Base-by-base conservation (phyloP, 1,139 yeast genomes). In the Yamadazyma taylorii region DNA sequence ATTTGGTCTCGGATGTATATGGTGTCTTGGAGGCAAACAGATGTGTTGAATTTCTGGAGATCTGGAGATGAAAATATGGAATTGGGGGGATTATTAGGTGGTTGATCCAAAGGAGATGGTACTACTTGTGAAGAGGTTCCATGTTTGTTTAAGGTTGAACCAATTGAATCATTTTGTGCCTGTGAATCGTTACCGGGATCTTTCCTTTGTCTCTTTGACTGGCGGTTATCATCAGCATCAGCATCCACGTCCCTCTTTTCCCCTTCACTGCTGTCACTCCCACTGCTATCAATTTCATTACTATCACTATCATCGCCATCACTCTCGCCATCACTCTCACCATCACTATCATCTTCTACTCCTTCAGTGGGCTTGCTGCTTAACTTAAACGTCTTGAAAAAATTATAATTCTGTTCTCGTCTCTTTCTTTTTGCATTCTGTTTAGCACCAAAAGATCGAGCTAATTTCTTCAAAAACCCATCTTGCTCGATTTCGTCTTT, bases 401-500 rank as follows among this genome's bases (percentile, higher is more conserved):
- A 40, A 7, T 36, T 32, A 27, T 37, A 28, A 26, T 36, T 33
- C 22, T 33, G 30, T 15, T 40, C 33, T 12, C 16, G 12, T 6
- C 28, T 35, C 11, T 39, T 37, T 23, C 33, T 22, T 13, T 29
- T 29, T 4, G 21, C 24, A 8, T 9, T 22, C 10, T 31, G 24
- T 23, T 31, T 31, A n/a, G 30, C 30, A 8, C 21, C 21, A 15
- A 31, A 23, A 13, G 10, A 22, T 14, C n/a, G 4, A 14, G 27
- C 5, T n/a, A 29, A 14, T 3, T 19, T 24, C 12, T 21, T 23
- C 3, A 34, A 15, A n/a, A 34, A 30, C 8, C 38, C 35, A 31
- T 58, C 64, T 15, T 49, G 41, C 30, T 45, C 41, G 10, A 50
- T 38, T 32, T 57, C 62, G 8, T 52, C 51, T 14, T 29, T 39